Evolutionary conservation across 371 early-diverging fungal genomes (phyloP), one percentile per base, ranked within the genome.

Genomic region (Smittium culicis): DNA sequence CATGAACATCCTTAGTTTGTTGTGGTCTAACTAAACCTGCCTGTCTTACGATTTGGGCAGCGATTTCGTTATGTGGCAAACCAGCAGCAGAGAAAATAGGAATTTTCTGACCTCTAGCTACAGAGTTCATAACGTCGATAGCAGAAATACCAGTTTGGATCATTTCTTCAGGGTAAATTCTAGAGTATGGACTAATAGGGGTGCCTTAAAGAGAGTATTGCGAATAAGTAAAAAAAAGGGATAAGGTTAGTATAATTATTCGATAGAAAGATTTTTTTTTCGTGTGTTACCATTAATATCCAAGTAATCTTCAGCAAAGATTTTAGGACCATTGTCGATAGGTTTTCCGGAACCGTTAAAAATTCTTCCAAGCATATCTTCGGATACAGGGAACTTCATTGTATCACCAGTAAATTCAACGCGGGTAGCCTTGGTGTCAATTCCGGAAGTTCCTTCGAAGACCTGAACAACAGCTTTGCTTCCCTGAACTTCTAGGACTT

Each of bases 121-220:
- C 98, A 35, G 98, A 97, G 84, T 97, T 99, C 99, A 99, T 99
- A 68, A 96, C 96, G 80, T 99, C 99, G 72, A 99, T 99, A 65
- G 99, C 93, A 33, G 99, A 98, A 67, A 99, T 94, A 75, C 99
- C 99, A 25, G 99, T 99, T 81, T 99, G 99, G 70, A 99, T 98
- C 99, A 99, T 99, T 83, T 99, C 99, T 82, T 97, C 98, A 61
- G 99, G 99, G 77, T 99, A 99, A 71, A 98, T 94, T 80, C 99
- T 91, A 63, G 94, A 92, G 80, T 86, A 94, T 35, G 99, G 99
- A 82, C 99, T 99, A 81, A 99, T 97, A 35, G 99, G 99, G 69
- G 96, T 94, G 56, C 65, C 65, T 64, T n/a, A 14, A 34, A 25
- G 3, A 30, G 14, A 25, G n/a, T n/a, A n/a, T 45, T 45, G 5